Conservation (phyloP, 257 asterid species). For the Nicotiana sylvestris region DNA sequence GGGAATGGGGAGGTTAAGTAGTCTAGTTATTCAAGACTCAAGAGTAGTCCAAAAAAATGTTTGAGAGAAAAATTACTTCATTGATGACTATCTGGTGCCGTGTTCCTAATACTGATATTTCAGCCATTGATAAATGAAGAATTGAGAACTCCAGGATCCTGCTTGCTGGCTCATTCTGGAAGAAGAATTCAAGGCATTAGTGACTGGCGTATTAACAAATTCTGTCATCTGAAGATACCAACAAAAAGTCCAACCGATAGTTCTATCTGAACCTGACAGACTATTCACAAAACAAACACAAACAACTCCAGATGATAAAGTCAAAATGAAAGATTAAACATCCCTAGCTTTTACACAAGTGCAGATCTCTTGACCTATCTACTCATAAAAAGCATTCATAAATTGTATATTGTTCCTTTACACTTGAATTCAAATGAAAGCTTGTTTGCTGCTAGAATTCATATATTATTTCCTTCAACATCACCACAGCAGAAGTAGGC, state of each 20-base stretch:
- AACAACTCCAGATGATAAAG: neutral
- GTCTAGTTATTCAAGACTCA: neutral
- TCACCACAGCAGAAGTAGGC: neutral
- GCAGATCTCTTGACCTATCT: neutral
- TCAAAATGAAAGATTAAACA: slow-evolving; percentile 6
- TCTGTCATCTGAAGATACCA: neutral
- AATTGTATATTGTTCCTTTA: neutral
- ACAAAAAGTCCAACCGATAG: neutral
- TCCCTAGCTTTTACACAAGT: slow-evolving; percentile 1
- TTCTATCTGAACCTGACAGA: neutral
- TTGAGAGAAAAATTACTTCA: slow-evolving; percentile 48
- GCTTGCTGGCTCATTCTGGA: slow-evolving; percentile 74
- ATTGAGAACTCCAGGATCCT: slow-evolving; percentile 85
- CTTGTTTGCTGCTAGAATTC: neutral
- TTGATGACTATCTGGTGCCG: slow-evolving; percentile 89
- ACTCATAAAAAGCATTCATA: neutral
- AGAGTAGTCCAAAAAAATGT: neutral
- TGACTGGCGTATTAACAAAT: neutral
- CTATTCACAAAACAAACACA: neutral
- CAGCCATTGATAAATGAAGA: slow-evolving; percentile 94
- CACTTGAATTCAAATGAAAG: neutral
- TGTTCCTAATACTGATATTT: slow-evolving; percentile 76
- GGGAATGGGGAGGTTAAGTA: neutral
- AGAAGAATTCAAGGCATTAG: slow-evolving; percentile 16
- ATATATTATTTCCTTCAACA: neutral